phyloP scores from a whole-genome alignment of 306 rosid genomes.

The Geum urbanum region DNA sequence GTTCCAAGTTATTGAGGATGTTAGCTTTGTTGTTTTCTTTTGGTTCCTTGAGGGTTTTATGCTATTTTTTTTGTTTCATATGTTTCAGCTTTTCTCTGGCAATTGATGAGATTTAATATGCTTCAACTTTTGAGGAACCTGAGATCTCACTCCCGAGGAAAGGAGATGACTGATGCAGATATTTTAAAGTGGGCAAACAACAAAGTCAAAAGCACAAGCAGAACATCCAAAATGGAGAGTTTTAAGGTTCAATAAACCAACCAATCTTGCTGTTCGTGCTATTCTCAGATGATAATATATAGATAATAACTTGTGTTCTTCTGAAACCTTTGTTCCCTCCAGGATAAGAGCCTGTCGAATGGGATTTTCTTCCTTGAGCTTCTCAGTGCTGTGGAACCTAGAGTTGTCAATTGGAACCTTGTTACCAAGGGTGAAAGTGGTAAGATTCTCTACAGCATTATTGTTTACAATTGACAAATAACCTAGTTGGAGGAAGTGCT shows the following conservation, averaged over 20 bases:
- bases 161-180: slow-evolving; percentile 81
- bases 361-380: slow-evolving; percentile 92
- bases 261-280: not conserved
- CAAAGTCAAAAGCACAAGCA: slow-evolving; percentile 76
- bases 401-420: slow-evolving; percentile 97
- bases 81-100: slow-evolving; percentile 90
- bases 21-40: not conserved
- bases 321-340: slow-evolving; percentile 21
- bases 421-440: slow-evolving; percentile 92
- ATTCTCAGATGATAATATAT: not conserved
- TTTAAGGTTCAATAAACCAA: slow-evolving; percentile 53
- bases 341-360: slow-evolving; percentile 83
- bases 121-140: slow-evolving; percentile 83
- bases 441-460: slow-evolving; percentile 32
- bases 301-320: slow-evolving; percentile 14
- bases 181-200: slow-evolving; percentile 81
- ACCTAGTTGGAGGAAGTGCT: not conserved
- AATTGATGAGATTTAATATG: slow-evolving; percentile 83
- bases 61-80: slow-evolving; percentile 17
- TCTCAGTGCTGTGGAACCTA: slow-evolving; percentile 93
- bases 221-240: slow-evolving; percentile 70
- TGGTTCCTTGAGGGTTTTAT: not conserved
- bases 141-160: slow-evolving; percentile 83
- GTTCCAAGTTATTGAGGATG: not conserved
- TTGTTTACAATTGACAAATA: not conserved